phyloP scores from a whole-genome alignment of 2,329 filamentous ascomycete genomes.

The Pseudocercospora ulei region DNA sequence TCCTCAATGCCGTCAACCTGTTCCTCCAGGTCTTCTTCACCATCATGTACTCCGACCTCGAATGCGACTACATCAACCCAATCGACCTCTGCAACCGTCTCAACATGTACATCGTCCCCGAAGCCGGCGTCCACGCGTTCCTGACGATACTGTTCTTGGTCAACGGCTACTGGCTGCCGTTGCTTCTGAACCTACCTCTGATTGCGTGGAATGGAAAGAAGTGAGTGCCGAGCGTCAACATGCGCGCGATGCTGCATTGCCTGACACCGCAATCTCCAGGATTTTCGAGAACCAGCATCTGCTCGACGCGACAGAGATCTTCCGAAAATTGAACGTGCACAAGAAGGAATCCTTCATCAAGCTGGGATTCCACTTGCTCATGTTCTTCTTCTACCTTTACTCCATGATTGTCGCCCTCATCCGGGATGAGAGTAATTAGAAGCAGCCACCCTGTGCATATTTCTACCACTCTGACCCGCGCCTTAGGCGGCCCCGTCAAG shows the following conservation, averaged over 20 bases:
- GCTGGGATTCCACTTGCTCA: constrained; percentile 93
- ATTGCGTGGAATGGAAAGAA: constrained; percentile 95
- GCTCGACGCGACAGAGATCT: constrained; percentile 95
- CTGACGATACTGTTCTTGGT: constrained; percentile 92
- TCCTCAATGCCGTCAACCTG: constrained; percentile 99
- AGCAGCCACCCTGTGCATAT: constrained; percentile 4
- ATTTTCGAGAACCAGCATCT: constrained; percentile 96
- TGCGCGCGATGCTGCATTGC: neutral
- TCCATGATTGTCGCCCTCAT: constrained; percentile 69
- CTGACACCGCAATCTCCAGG: constrained; percentile 46
- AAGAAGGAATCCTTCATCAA: constrained; percentile 99
- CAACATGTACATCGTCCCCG: constrained; percentile 98
- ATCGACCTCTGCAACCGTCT: constrained; percentile 99
- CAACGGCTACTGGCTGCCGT: constrained; percentile 95
- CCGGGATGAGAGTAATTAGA: constrained; percentile 59
- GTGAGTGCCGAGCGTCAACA: constrained; percentile 48
- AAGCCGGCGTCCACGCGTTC: constrained; percentile 94
- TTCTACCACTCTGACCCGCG: constrained; percentile 10
- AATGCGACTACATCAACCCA: constrained; percentile 99
- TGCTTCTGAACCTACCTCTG: constrained; percentile 84
- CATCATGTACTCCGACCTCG: constrained; percentile 99
- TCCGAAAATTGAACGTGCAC: constrained; percentile 96
- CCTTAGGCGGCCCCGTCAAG: constrained; percentile 8
- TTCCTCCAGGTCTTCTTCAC: constrained; percentile 99
- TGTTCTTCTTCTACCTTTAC: constrained; percentile 99